phyloP scores from a whole-genome alignment of 306 rosid genomes.

The Myrica gale region DNA sequence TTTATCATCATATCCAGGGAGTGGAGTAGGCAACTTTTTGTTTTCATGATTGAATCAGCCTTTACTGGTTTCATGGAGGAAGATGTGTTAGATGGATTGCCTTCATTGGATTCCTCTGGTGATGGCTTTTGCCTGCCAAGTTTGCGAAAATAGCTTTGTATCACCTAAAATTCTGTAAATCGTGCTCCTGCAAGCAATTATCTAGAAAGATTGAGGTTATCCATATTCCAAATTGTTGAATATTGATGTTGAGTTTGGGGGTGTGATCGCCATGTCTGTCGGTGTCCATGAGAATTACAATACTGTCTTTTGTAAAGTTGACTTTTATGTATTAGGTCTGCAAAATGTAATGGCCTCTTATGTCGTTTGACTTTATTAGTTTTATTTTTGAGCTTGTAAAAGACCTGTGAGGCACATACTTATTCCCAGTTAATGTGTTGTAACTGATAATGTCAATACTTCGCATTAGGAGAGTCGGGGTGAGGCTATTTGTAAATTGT shows the following conservation, averaged over 20 bases:
- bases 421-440: slow-evolving; percentile 12
- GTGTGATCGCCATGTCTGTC: too few species aligned
- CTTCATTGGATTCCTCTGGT: slow-evolving; percentile 29
- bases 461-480: slow-evolving; percentile 17
- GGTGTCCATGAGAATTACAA: slow-evolving; percentile 15
- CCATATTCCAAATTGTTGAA: not conserved
- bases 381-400: slow-evolving; percentile 22
- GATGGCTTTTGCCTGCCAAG: slow-evolving; percentile 29
- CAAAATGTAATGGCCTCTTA: slow-evolving; percentile 23
- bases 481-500: not conserved
- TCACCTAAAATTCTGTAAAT: slow-evolving; percentile 25
- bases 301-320: slow-evolving; percentile 12
- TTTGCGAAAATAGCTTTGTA: slow-evolving; percentile 18
- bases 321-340: slow-evolving; percentile 25
- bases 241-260: too few species aligned
- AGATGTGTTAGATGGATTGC: slow-evolving; percentile 33
- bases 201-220: slow-evolving; percentile 20
- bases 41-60: slow-evolving; percentile 41
- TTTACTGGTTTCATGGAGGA: slow-evolving; percentile 41
- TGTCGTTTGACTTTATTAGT: slow-evolving; percentile 17
- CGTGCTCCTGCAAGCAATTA: slow-evolving; percentile 10
- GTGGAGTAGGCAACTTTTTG: slow-evolving; percentile 37
- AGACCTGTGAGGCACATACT: slow-evolving; percentile 9
- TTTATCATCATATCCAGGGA: slow-evolving; percentile 43
- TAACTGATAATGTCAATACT: slow-evolving; percentile 15